Conservation (phyloP, 345 rosid genomes). For the Camelina laxa region DNA sequence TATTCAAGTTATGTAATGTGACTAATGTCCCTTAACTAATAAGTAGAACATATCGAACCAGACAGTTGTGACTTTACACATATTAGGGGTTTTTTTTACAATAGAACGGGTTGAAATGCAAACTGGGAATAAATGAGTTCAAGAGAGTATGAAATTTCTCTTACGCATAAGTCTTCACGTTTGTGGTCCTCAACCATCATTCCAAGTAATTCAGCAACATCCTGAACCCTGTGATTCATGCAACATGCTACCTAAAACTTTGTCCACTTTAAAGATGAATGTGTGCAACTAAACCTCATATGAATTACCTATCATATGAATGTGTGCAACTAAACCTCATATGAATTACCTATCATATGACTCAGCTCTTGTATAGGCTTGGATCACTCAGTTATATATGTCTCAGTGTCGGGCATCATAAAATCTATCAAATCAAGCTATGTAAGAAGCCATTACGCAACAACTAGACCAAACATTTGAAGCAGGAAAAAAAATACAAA, state of each 20-base stretch:
- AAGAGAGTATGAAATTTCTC: conserved; percentile 31
- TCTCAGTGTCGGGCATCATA: conserved; percentile 94
- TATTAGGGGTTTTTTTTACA: neutral
- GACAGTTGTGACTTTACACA: too few relatives aligned
- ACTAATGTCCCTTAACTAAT: neutral
- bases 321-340: neutral
- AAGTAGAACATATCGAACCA: neutral
- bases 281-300: neutral
- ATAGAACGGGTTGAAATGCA: conserved; percentile 1
- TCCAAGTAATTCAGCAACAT: conserved; percentile 96
- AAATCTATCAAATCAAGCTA: conserved; percentile 54
- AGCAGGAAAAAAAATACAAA: conserved; percentile 40
- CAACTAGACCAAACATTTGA: conserved; percentile 25
- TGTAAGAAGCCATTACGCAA: conserved; percentile 19
- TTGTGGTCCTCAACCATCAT: conserved; percentile 98
- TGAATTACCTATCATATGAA: conserved; percentile 80
- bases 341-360: conserved; percentile 82
- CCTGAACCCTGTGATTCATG: conserved; percentile 72
- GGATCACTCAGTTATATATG: conserved; percentile 96
- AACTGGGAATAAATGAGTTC: conserved; percentile 5
- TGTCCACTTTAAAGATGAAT: neutral
- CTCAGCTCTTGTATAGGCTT: conserved; percentile 96
- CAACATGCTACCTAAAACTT: conserved; percentile 28
- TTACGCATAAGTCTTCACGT: conserved; percentile 88
- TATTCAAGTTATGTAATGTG: neutral